These are phyloP conservation scores for Cadophora malorum DNA, from an alignment of 2,329 filamentous ascomycete genomes.

Conservation along the genomic window DNA sequence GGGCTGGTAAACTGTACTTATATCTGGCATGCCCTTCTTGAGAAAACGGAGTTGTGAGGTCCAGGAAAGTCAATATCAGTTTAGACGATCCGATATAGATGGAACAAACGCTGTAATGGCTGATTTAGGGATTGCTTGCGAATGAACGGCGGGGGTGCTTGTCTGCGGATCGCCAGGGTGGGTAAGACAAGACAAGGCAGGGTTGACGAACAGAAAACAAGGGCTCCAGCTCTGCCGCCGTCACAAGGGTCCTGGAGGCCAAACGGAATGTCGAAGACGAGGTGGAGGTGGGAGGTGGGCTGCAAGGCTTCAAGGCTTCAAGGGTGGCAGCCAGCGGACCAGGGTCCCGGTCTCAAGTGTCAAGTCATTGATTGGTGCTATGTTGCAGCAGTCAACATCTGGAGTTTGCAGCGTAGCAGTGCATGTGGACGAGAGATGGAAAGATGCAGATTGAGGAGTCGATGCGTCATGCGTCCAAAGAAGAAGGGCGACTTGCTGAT, in stretches of 20 bases:
- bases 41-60: neutral
- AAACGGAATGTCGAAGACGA: conserved; percentile 5
- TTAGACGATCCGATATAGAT: conserved; percentile 21
- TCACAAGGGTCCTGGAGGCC: conserved; percentile 20
- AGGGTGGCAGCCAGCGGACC: conserved; percentile 7
- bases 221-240: conserved; percentile 22
- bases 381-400: conserved; percentile 12
- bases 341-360: conserved; percentile 13
- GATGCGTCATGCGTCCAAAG: neutral
- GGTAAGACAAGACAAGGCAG: conserved; percentile 4
- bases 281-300: neutral
- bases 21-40: conserved; percentile 13
- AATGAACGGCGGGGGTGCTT: conserved; percentile 17
- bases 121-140: conserved; percentile 32
- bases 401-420: neutral
- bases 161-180: conserved; percentile 22
- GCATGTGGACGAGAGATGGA: neutral
- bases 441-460: conserved; percentile 6
- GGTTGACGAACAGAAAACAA: conserved; percentile 2
- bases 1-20: conserved; percentile 19
- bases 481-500: neutral
- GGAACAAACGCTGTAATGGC: conserved; percentile 12
- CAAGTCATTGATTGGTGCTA: neutral
- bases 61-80: conserved; percentile 7
- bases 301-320: neutral